phyloP scores from a whole-genome alignment of 352 stramenopile genomes.

The Globisporangium emineosum region DNA sequence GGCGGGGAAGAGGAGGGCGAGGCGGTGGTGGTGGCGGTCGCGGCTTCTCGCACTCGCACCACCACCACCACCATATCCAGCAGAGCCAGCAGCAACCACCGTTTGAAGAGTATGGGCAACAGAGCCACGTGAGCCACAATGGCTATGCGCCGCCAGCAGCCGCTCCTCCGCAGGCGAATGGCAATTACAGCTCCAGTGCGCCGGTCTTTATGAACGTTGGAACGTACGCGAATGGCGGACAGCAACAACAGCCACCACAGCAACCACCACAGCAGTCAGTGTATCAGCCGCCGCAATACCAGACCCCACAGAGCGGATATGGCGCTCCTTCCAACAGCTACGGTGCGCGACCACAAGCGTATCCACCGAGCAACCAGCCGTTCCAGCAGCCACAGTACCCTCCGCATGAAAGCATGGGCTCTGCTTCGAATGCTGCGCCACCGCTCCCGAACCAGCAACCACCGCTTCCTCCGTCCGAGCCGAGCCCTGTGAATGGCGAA shows the following conservation, averaged over 20 bases:
- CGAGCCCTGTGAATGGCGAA: neutral
- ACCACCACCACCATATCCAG: neutral
- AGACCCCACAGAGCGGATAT: neutral
- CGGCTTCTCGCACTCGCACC: conserved; percentile 11
- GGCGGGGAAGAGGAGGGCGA: conserved; percentile 20
- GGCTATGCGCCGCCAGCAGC: neutral
- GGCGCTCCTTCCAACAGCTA: neutral
- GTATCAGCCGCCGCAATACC: conserved; percentile 13
- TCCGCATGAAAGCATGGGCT: neutral
- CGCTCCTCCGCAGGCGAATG: neutral
- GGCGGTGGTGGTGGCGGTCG: conserved; percentile 26
- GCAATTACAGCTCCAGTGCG: neutral
- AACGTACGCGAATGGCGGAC: conserved; percentile 5
- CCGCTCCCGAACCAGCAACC: conserved; percentile 7
- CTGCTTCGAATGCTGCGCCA: neutral
- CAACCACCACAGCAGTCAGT: conserved; percentile 7
- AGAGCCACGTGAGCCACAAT: conserved; percentile 1
- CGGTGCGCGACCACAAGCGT: neutral
- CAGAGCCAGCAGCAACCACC: conserved; percentile 10
- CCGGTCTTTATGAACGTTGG: neutral
- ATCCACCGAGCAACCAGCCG: conserved; percentile 5
- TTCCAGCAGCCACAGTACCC: neutral
- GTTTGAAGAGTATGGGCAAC: conserved; percentile 6
- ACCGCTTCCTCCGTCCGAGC: neutral
- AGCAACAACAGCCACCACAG: conserved; percentile 12